phyloP scores from a whole-genome alignment of 768 basidiomycete species.

The Auricularia cornea region DNA sequence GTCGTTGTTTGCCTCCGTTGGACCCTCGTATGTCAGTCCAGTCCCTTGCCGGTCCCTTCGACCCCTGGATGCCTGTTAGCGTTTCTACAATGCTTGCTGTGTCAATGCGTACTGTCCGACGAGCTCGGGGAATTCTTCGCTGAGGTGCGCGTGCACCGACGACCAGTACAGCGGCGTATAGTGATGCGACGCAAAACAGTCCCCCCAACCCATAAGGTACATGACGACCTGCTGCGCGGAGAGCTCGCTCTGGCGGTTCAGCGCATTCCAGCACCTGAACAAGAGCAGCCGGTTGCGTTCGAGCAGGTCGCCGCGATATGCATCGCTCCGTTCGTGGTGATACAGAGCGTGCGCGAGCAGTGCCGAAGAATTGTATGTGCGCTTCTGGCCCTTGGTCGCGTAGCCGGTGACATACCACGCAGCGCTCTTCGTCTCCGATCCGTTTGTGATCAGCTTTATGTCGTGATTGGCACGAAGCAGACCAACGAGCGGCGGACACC shows the following conservation, averaged over 20 bases:
- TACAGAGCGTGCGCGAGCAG: slow-evolving; percentile 23
- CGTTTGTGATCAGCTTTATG: slow-evolving; percentile 31
- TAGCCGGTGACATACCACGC: slow-evolving; percentile 31
- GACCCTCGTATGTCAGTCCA: too few species aligned
- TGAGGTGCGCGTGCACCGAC: slow-evolving; percentile 15
- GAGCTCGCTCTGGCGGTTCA: slow-evolving; percentile 33
- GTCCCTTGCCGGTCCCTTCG: too few species aligned
- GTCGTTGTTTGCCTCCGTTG: background rate
- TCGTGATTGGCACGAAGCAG: slow-evolving; percentile 33
- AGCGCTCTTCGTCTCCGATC: slow-evolving; percentile 23
- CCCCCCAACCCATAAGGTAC: slow-evolving; percentile 39
- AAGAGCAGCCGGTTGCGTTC: slow-evolving; percentile 24
- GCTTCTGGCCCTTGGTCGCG: slow-evolving; percentile 28
- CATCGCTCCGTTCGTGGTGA: slow-evolving; percentile 17
- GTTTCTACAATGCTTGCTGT: background rate
- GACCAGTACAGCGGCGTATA: slow-evolving; percentile 31
- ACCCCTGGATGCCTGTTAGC: too few species aligned
- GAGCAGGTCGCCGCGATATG: slow-evolving; percentile 13
- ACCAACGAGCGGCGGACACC: slow-evolving; percentile 19
- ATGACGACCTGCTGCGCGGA: slow-evolving; percentile 30
- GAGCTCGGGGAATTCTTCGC: slow-evolving; percentile 17
- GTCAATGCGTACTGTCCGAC: background rate
- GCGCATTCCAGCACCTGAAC: slow-evolving; percentile 21
- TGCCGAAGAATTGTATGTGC: slow-evolving; percentile 28
- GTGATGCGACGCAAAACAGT: slow-evolving; percentile 27